Base-by-base conservation (phyloP, 23 red algal genomes). In the Cyanidium caldarium region DNA sequence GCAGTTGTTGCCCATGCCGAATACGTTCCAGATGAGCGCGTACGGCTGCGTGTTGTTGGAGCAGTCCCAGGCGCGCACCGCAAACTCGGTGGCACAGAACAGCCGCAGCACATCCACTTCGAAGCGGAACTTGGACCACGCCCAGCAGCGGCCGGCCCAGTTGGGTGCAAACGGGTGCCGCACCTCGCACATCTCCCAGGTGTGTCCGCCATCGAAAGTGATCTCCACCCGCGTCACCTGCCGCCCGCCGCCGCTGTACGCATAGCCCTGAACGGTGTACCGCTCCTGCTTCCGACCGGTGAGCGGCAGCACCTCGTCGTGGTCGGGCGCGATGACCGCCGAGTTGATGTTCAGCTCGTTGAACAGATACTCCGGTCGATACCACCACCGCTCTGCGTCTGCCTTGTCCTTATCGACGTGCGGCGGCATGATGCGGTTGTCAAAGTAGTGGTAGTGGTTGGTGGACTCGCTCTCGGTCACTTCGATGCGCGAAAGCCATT, bases 341-440 rank as follows among this genome's bases (percentile, higher is more conserved):
- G 86, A 87, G 56, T 94, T 94, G 80, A 94, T 94, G 58, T 94
- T 94, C 31, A 94, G 80, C 77, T 94, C 42, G 58, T 94, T 94
- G 69, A 94, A 94, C 17, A 94, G 79, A 44, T 94, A 94, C 65
- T 94, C 87, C 0, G 81, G 87, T 31, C 77, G 73, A 70, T 86
- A 85, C 87, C 87, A 94, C 87, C 87, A 94, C 36, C 81, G 76
- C 51, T 94, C 87, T 0, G 78, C 19, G 70, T 98, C 82, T 23
- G 86, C 92, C 29, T 83, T 58, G 66, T 88, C 84, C 5, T 82
- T 81, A 39, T 88, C 79, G 26, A 98, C 86, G 70, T 88, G 81
- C 12, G 92, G 86, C 0, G 92, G 92, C 70, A 98, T 56, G 57
- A 89, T 89, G 1, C 86, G 61, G 75, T 98, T 89, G 39, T 98